phyloP scores from a whole-genome alignment of 371 early-diverging fungal genomes.

The Caulochytrium protostelioides region DNA sequence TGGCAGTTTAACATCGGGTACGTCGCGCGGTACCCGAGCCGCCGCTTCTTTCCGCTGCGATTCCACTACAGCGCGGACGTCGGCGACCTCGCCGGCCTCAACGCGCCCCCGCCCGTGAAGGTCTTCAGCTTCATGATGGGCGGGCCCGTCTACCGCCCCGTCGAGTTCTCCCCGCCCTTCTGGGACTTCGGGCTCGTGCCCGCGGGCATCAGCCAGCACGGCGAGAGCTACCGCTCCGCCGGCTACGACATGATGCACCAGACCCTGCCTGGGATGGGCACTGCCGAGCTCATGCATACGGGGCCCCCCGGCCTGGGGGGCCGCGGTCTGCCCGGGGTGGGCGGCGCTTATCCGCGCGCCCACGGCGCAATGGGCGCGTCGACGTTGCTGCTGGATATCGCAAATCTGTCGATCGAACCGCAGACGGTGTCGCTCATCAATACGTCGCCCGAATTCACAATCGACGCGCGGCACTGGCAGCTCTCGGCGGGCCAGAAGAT shows the following conservation, averaged over 20 bases:
- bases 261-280: too few species aligned
- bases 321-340: not conserved
- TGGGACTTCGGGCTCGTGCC: slow-evolving; percentile 27
- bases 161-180: slow-evolving; percentile 23
- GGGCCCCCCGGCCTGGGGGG: too few species aligned
- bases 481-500: slow-evolving; percentile 22
- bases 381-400: slow-evolving; percentile 11
- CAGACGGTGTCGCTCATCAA: slow-evolving; percentile 21
- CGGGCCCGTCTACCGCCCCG: slow-evolving; percentile 18
- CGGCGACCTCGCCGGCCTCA: too few species aligned
- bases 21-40: slow-evolving; percentile 13
- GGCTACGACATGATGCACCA: too few species aligned
- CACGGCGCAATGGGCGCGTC: not conserved
- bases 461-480: slow-evolving; percentile 20
- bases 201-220: too few species aligned
- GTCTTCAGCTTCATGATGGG: not conserved
- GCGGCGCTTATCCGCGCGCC: not conserved
- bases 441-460: slow-evolving; percentile 18
- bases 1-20: slow-evolving; percentile 15
- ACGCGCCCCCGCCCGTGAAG: not conserved
- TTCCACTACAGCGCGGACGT: slow-evolving; percentile 25
- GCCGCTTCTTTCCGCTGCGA: too few species aligned
- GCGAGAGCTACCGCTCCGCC: too few species aligned
- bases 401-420: slow-evolving; percentile 25
- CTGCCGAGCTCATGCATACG: too few species aligned